phyloP scores from a whole-genome alignment of 2,329 filamentous ascomycete genomes.

The Sarocladiaceae sp. region DNA sequence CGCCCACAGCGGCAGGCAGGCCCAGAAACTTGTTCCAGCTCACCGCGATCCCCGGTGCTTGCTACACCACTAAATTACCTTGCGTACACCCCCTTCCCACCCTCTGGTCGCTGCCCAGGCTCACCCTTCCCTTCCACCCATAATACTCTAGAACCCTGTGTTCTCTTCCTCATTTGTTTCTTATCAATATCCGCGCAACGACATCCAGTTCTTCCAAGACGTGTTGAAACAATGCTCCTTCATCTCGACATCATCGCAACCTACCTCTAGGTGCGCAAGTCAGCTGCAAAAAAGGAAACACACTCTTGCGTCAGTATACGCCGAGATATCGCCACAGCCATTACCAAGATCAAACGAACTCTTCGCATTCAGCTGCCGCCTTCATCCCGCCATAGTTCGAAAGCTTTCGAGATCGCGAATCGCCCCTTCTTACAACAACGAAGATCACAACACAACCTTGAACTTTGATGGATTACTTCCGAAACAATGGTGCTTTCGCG shows the following conservation, averaged over 20 bases:
- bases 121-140: not conserved
- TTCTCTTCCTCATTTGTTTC: not conserved
- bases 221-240: slow-evolving; percentile 5
- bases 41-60: not conserved
- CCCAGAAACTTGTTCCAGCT: not conserved
- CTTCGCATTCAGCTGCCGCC: no score
- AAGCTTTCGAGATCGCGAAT: no score
- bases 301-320: not conserved
- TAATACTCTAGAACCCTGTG: not conserved
- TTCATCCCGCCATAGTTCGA: no score
- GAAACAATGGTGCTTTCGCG: slow-evolving; percentile 29
- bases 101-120: not conserved
- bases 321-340: not conserved
- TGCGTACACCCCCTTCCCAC: not conserved
- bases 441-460: no score
- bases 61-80: not conserved
- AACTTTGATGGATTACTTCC: slow-evolving; percentile 30
- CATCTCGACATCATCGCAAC: slow-evolving; percentile 7
- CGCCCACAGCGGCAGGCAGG: not conserved
- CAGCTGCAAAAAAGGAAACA: not conserved
- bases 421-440: no score
- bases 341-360: no score
- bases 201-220: not conserved
- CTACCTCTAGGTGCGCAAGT: slow-evolving; percentile 9
- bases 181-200: not conserved